Base-by-base conservation (phyloP, 106 monocot genomes). In the Iris macrosiphon region DNA sequence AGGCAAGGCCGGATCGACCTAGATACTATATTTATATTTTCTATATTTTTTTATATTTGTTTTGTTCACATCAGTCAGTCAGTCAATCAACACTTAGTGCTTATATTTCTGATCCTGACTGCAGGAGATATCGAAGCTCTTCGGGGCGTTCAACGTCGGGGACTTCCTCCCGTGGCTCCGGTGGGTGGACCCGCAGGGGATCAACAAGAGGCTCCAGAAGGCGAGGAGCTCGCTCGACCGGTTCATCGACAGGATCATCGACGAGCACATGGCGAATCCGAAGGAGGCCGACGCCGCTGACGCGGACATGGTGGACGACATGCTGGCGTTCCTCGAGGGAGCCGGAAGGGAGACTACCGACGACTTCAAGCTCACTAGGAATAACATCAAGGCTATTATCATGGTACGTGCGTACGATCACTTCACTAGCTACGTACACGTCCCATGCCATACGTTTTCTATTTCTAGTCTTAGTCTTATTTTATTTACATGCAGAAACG, bases 241-340 rank as follows among this genome's bases (percentile, higher is more conserved):
- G 11, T 98, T 83, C 56, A 87, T 98, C 35, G 90, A 98, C 20
- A 53, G 50, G 42, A 90, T 98, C 45, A 86, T 98, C 31, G 90
- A 98, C 46, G 74, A 75, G 28, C 96, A 98, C 31, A 21, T 80
- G 22, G 55, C 45, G 22, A 79, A 73, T 15, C 82, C 69, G 0
- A 90, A 90, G 72, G 45, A 52, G 10, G 40, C 30, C 3, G 83
- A 90, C 23, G 79, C 75, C 1, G 49, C 18, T 0, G 75, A 83
- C 25, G 65, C 70, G 6, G 96, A 98, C 57, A 98, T 98, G 90
- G 96, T 98, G n/a, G 90, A 98, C 46, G 90, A 98, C 42, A 86
- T 98, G 96, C 58, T 90, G 15, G 80, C 82, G 0, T 96, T 85
- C 55, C 48, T 74, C 20, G 29, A 11, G 2, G 61, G 17, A 6